These are phyloP conservation scores for Penicillium sp. DNA, from an alignment of 2,329 filamentous ascomycete species.

Conservation along the genomic window DNA sequence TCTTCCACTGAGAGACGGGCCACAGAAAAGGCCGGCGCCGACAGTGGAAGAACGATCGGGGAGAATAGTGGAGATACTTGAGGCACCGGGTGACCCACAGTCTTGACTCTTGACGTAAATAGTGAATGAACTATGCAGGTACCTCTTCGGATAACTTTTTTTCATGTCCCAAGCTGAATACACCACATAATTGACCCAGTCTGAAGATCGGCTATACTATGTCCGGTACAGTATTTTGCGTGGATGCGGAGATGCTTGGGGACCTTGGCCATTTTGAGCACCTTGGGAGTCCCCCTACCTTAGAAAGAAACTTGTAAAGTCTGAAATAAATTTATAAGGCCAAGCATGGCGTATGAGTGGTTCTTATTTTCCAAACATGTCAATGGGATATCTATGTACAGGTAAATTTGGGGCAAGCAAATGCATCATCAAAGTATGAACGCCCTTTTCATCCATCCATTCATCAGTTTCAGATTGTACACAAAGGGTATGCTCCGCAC, in stretches of 20 bases:
- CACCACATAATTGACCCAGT: no score
- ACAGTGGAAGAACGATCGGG: not conserved
- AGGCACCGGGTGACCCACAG: not conserved
- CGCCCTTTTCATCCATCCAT: constrained; percentile 30
- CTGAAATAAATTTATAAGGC: not conserved
- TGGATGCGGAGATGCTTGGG: no score
- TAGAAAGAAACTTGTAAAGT: not conserved
- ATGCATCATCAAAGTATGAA: constrained; percentile 30
- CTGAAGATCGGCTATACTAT: no score
- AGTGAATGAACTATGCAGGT: no score
- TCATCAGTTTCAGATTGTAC: constrained; percentile 34
- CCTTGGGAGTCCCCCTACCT: not conserved
- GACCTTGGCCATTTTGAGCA: not conserved
- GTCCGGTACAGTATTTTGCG: no score
- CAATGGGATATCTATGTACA: constrained; percentile 32
- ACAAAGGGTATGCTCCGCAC: constrained; percentile 8
- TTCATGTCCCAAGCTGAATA: no score
- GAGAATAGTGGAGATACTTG: not conserved
- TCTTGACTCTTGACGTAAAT: not conserved
- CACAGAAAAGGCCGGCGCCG: not conserved
- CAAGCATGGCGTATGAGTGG: not conserved
- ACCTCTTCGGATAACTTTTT: no score
- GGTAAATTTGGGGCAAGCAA: constrained; percentile 21
- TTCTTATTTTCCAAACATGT: constrained; percentile 20
- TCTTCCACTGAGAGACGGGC: not conserved